A percentile compares a stretch with the other conserved stretches of the same genome.
Evolutionary conservation across 129 eudicot genomes (phyloP).

Genomic region (Pulicaria dysenterica): DNA sequence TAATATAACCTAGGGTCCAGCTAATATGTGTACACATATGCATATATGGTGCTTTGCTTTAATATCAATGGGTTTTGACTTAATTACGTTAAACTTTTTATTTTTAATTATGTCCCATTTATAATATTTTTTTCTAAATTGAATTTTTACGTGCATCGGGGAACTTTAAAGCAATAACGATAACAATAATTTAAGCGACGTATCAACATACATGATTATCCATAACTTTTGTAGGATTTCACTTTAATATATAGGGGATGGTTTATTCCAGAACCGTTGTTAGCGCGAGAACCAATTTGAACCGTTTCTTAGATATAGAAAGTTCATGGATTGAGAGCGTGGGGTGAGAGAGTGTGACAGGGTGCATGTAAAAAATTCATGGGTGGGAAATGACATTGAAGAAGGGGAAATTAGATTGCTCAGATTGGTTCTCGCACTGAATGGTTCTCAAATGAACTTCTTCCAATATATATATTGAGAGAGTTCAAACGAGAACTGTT

Average conservation of each 20-base stretch:
- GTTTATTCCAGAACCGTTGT: too few relatives aligned
- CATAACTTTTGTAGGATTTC: conserved; percentile 16
- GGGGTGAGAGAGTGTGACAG: too few relatives aligned
- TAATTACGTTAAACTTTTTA: conserved; percentile 26
- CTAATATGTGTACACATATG: conserved; percentile 32
- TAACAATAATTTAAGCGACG: conserved; percentile 23
- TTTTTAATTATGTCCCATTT: conserved; percentile 7
- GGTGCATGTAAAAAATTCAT: too few relatives aligned
- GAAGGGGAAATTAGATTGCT: too few relatives aligned
- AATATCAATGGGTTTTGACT: conserved; percentile 24
- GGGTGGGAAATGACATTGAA: too few relatives aligned
- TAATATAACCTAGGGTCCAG: conserved; percentile 29
- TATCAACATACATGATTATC: conserved; percentile 38
- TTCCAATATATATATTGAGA: too few relatives aligned
- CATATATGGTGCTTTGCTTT: conserved; percentile 32
- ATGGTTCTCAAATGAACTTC: too few relatives aligned
- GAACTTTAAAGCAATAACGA: conserved; percentile 43
- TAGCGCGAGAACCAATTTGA: too few relatives aligned
- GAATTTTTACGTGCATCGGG: conserved; percentile 38
- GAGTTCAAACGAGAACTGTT: too few relatives aligned
- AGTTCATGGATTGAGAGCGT: too few relatives aligned
- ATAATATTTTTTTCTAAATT: conserved; percentile 17
- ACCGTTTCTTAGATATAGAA: too few relatives aligned
- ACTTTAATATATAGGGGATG: neutral
- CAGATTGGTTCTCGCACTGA: too few relatives aligned